Conservation (phyloP, 148 eudicot species). For the Drosera capensis region DNA sequence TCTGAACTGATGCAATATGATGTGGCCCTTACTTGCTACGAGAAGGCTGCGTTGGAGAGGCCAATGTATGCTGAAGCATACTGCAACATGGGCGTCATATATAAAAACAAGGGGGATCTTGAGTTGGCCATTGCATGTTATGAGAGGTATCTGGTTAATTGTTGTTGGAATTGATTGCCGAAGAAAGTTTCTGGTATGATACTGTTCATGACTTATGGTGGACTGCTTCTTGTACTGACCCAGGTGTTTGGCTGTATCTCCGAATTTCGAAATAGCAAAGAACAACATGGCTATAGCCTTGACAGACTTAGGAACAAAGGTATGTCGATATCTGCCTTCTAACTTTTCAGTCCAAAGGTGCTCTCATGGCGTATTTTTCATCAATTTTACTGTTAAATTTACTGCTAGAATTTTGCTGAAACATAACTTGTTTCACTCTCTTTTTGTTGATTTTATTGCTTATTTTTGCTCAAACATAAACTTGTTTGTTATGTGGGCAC, state of each 20-base stretch:
- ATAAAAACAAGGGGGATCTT: conserved; percentile 87
- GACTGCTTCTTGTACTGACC: conserved; percentile 6
- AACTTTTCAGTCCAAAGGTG: neutral
- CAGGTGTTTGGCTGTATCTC: conserved; percentile 98
- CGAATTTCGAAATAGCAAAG: conserved; percentile 96
- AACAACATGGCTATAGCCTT: conserved; percentile 98
- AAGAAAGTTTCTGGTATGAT: neutral
- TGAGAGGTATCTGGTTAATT: conserved; percentile 48
- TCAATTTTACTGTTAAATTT: neutral
- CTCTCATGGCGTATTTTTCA: too few relatives aligned
- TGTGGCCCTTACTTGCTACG: conserved; percentile 79
- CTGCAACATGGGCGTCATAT: conserved; percentile 99
- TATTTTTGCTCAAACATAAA: too few relatives aligned
- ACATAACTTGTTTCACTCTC: too few relatives aligned
- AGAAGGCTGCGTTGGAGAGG: conserved; percentile 89
- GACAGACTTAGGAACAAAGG: conserved; percentile 98
- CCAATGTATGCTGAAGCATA: conserved; percentile 99
- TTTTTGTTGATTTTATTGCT: too few relatives aligned
- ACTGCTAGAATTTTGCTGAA: too few relatives aligned
- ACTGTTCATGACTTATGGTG: neutral
- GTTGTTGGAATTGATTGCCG: conserved; percentile 3
- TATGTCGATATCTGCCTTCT: conserved; percentile 9
- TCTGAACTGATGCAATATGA: conserved; percentile 99
- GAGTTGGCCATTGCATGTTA: conserved; percentile 96
- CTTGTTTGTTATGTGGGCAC: too few relatives aligned